Evolutionary conservation across 1,284 basidiomycete species (phyloP).

Genomic region (Quambalaria eucalypti): DNA sequence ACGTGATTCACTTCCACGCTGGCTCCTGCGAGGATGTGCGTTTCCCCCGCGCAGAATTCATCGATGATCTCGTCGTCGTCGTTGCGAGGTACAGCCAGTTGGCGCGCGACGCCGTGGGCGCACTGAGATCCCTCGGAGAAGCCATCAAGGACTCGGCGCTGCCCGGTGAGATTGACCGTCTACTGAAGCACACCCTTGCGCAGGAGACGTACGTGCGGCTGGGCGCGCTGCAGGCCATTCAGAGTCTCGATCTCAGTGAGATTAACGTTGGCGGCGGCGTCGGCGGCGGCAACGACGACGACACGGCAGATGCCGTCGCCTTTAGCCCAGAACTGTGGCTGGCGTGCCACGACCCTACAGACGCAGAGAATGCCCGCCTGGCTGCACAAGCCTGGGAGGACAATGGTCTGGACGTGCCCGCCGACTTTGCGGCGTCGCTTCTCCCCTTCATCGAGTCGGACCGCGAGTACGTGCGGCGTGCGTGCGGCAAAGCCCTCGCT

Average conservation of each 20-base stretch:
- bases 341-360: constrained; percentile 71
- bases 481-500: constrained; percentile 65
- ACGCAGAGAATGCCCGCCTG: constrained; percentile 79
- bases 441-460: constrained; percentile 68
- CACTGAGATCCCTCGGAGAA: constrained; percentile 73
- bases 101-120: constrained; percentile 74
- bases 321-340: constrained; percentile 86
- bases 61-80: constrained; percentile 65
- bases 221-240: constrained; percentile 80
- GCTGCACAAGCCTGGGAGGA: constrained; percentile 87
- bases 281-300: too few relatives aligned
- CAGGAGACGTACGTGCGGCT: constrained; percentile 83
- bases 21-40: constrained; percentile 61
- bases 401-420: constrained; percentile 82
- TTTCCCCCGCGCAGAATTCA: constrained; percentile 48
- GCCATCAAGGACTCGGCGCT: constrained; percentile 65
- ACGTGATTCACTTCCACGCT: constrained; percentile 76
- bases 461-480: constrained; percentile 69
- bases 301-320: too few relatives aligned
- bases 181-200: constrained; percentile 68
- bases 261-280: too few relatives aligned
- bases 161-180: constrained; percentile 55
- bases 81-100: constrained; percentile 72
- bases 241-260: constrained; percentile 89
- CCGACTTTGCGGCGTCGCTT: constrained; percentile 60